phyloP scores from a whole-genome alignment of 257 asterid species.

The Lycium barbarum region DNA sequence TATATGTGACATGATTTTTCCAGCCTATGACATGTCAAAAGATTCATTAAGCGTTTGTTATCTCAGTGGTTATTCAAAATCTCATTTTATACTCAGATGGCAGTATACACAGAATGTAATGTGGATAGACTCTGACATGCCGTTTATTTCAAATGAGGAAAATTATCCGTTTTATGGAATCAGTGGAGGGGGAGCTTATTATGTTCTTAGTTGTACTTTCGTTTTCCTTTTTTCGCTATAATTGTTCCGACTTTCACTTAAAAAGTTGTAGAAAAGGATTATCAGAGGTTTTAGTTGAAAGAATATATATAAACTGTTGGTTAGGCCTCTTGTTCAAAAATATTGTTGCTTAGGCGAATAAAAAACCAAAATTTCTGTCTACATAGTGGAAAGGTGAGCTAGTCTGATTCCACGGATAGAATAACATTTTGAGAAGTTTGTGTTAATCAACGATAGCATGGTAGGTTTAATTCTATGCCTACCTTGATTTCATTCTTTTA shows the following conservation, averaged over 20 bases:
- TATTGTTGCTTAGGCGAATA: neutral
- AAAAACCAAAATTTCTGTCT: neutral
- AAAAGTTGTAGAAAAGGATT: neutral
- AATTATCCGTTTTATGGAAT: neutral
- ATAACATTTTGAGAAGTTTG: neutral
- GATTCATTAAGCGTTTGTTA: neutral
- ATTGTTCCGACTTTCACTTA: neutral
- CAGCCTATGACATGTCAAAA: neutral
- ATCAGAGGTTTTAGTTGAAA: neutral
- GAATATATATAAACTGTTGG: neutral
- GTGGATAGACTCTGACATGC: slow-evolving; percentile 11
- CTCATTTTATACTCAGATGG: neutral
- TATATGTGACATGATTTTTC: slow-evolving; percentile 4
- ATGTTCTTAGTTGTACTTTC: slow-evolving; percentile 7
- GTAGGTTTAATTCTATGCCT: neutral
- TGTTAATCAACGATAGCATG: slow-evolving; percentile 6
- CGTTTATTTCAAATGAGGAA: slow-evolving; percentile 3
- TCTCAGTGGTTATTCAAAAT: neutral
- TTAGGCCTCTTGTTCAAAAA: neutral
- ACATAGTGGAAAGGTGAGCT: neutral
- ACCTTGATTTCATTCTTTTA: neutral
- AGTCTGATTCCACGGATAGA: neutral
- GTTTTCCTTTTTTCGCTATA: neutral
- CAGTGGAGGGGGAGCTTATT: neutral
- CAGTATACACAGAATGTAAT: neutral